phyloP scores from a whole-genome alignment of 2,329 filamentous ascomycete genomes.

The Chrysoporthe cubensis region DNA sequence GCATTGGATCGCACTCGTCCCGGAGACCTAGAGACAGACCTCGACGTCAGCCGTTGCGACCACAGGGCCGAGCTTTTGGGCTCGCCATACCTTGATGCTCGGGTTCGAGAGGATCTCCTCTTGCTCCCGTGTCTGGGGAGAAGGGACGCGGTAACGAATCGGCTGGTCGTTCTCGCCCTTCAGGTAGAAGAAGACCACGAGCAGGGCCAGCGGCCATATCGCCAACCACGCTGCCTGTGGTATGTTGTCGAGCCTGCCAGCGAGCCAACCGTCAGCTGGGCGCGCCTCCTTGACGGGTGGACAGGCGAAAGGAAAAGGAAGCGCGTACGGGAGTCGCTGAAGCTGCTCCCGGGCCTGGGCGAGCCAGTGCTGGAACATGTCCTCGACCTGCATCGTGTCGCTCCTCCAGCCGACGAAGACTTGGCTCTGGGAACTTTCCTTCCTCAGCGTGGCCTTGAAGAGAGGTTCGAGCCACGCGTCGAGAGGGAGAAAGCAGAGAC shows the following conservation, averaged over 20 bases:
- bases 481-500: not conserved
- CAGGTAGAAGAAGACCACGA: slow-evolving; percentile 14
- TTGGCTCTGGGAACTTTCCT: not conserved
- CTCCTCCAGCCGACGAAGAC: slow-evolving; percentile 6
- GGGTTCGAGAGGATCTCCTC: slow-evolving; percentile 62
- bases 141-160: slow-evolving; percentile 63
- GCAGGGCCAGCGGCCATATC: slow-evolving; percentile 20
- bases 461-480: not conserved
- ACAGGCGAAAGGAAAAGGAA: not conserved
- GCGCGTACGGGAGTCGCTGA: slow-evolving; percentile 24
- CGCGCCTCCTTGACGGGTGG: slow-evolving; percentile 2
- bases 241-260: slow-evolving; percentile 17
- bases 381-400: slow-evolving; percentile 20
- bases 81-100: slow-evolving; percentile 57
- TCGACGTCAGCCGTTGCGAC: slow-evolving; percentile 4
- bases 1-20: slow-evolving; percentile 74
- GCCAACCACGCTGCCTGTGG: slow-evolving; percentile 17
- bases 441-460: not conserved
- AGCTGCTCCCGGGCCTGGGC: slow-evolving; percentile 23
- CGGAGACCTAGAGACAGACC: slow-evolving; percentile 55
- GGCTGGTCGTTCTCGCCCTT: slow-evolving; percentile 44
- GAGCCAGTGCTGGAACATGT: slow-evolving; percentile 23
- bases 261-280: slow-evolving; percentile 14
- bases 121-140: slow-evolving; percentile 64
- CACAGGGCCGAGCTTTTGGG: not conserved